A percentile compares a stretch with the other conserved stretches of the same genome.
Conservation (phyloP, 1,284 basidiomycete species). For the Cryptococcus neoformans region DNA sequence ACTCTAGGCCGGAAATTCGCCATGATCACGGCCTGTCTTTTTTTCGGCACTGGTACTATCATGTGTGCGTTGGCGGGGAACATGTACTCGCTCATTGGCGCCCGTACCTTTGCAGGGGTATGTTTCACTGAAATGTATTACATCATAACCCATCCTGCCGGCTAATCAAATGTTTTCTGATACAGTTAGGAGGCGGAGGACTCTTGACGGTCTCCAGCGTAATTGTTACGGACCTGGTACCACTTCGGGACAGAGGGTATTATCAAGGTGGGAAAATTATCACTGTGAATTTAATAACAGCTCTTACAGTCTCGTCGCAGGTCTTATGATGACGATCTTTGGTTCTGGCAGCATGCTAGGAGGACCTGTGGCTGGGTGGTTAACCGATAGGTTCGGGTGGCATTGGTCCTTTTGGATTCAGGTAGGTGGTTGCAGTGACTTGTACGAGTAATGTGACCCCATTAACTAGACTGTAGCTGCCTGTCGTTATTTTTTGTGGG, state of each 20-base stretch:
- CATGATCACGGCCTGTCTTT: slow-evolving; percentile 37
- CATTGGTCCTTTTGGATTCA: slow-evolving; percentile 43
- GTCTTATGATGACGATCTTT: slow-evolving; percentile 49
- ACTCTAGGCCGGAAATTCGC: slow-evolving; percentile 43
- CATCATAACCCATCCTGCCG: no score
- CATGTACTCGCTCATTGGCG: slow-evolving; percentile 42
- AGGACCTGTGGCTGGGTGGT: slow-evolving; percentile 43
- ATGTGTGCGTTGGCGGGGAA: slow-evolving; percentile 36
- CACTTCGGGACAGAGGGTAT: slow-evolving; percentile 46
- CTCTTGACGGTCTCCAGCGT: slow-evolving; percentile 46
- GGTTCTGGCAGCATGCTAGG: slow-evolving; percentile 44
- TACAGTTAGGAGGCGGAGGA: slow-evolving; percentile 45
- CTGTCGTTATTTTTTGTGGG: slow-evolving; percentile 19
- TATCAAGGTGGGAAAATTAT: slow-evolving; percentile 42
- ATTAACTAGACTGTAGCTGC: no score
- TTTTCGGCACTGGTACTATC: slow-evolving; percentile 42
- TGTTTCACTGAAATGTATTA: slow-evolving; percentile 3
- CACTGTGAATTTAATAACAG: not conserved
- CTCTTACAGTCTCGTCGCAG: slow-evolving; percentile 4
- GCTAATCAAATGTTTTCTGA: not conserved
- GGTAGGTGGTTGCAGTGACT: slow-evolving; percentile 9
- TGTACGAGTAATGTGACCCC: no score
- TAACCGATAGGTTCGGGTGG: slow-evolving; percentile 46
- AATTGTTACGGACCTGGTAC: slow-evolving; percentile 48
- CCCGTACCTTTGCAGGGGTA: slow-evolving; percentile 41